These are phyloP conservation scores for Waltiozyma sp. DNA, from an alignment of 1,139 yeast genomes.

Conservation along the genomic window DNA sequence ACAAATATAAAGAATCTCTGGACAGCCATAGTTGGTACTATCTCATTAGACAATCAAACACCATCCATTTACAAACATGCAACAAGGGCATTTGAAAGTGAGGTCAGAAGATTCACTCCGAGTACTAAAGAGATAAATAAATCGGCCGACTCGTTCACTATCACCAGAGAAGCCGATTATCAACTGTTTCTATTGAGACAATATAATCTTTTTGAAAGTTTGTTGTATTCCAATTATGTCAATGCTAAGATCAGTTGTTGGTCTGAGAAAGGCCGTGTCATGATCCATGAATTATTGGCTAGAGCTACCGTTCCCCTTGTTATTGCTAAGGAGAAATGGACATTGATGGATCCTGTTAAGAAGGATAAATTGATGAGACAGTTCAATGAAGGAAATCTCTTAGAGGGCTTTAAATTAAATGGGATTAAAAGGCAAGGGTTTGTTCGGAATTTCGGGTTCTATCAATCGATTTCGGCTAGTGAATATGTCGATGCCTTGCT, in stretches of 20 bases:
- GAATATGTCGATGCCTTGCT: slow-evolving; percentile 86
- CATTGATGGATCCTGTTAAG: slow-evolving; percentile 73
- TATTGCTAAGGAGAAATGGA: slow-evolving; percentile 87
- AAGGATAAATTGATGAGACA: slow-evolving; percentile 65
- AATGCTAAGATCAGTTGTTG: slow-evolving; percentile 80
- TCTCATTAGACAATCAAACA: slow-evolving; percentile 64
- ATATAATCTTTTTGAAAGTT: slow-evolving; percentile 88
- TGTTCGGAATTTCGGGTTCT: slow-evolving; percentile 72
- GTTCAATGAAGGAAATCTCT: slow-evolving; percentile 43
- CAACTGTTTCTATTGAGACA: slow-evolving; percentile 79
- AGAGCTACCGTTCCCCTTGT: slow-evolving; percentile 90
- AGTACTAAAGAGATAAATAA: slow-evolving; percentile 24
- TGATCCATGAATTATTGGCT: slow-evolving; percentile 84
- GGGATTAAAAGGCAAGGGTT: slow-evolving; percentile 83
- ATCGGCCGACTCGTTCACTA: slow-evolving; percentile 53
- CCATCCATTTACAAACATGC: slow-evolving; percentile 69
- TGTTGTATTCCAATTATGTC: slow-evolving; percentile 80
- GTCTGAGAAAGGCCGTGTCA: slow-evolving; percentile 86
- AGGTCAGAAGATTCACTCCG: slow-evolving; percentile 61
- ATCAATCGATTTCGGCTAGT: slow-evolving; percentile 82
- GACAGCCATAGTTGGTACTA: slow-evolving; percentile 83
- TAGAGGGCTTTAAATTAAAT: slow-evolving; percentile 71
- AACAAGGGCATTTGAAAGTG: slow-evolving; percentile 70
- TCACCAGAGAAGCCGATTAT: slow-evolving; percentile 73
- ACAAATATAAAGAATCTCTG: slow-evolving; percentile 64